Conservation (phyloP, 2,329 filamentous ascomycete genomes). For the Pseudocercospora fijiensis region DNA sequence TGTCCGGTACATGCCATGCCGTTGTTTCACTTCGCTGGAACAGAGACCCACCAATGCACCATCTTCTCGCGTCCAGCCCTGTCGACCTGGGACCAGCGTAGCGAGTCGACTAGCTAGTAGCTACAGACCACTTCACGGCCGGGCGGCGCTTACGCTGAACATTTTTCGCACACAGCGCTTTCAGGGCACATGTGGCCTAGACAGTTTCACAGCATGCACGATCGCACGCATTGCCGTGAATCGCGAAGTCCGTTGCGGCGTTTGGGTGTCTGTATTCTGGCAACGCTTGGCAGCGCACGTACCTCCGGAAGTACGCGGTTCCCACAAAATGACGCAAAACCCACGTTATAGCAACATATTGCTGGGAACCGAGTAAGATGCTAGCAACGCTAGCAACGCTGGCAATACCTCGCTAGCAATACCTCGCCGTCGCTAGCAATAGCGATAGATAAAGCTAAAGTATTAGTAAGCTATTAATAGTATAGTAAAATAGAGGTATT, state of each 20-base stretch:
- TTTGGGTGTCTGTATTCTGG: too few species aligned
- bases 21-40: background rate
- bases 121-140: conserved; percentile 4
- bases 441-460: too few species aligned
- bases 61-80: conserved; percentile 1
- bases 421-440: too few species aligned
- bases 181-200: background rate
- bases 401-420: too few species aligned
- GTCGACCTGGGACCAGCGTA: background rate
- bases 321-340: too few species aligned
- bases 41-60: background rate
- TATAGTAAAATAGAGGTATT: too few species aligned
- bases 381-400: too few species aligned
- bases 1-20: background rate
- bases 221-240: background rate
- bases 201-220: conserved; percentile 4
- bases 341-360: too few species aligned
- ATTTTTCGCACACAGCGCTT: background rate
- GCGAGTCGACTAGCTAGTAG: background rate
- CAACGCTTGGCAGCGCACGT: too few species aligned
- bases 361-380: too few species aligned
- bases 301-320: too few species aligned
- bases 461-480: too few species aligned
- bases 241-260: background rate
- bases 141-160: conserved; percentile 1